A percentile compares a stretch with the other conserved stretches of the same genome.
Evolutionary conservation across 805 yeast genomes (phyloP).

Genomic region (Lachancea lanzarotensis): DNA sequence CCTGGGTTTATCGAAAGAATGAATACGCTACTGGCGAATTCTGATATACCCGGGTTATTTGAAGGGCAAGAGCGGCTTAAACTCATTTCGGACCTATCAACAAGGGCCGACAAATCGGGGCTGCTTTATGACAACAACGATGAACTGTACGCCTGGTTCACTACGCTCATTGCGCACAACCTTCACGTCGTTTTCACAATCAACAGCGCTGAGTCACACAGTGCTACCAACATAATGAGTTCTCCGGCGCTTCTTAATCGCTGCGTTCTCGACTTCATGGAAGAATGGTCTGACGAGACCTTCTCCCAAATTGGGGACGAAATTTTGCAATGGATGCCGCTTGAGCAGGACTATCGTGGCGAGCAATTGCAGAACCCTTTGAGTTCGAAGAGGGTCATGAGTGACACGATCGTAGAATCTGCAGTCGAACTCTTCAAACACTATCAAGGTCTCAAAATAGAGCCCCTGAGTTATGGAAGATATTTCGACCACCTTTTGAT

Average conservation of each 20-base stretch:
- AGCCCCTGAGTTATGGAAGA: slow-evolving; percentile 42
- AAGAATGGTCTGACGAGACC: slow-evolving; percentile 61
- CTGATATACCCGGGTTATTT: slow-evolving; percentile 86
- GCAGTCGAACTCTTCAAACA: slow-evolving; percentile 42
- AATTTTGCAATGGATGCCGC: slow-evolving; percentile 41
- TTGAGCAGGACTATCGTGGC: slow-evolving; percentile 33
- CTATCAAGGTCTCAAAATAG: not conserved
- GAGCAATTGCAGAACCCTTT: slow-evolving; percentile 24
- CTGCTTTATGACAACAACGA: slow-evolving; percentile 56
- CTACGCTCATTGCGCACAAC: slow-evolving; percentile 55
- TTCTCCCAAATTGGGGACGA: slow-evolving; percentile 44
- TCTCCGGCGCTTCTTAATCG: slow-evolving; percentile 89
- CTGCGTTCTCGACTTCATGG: slow-evolving; percentile 86
- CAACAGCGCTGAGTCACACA: slow-evolving; percentile 40
- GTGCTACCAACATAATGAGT: slow-evolving; percentile 44
- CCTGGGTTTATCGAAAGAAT: slow-evolving; percentile 80
- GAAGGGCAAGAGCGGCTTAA: slow-evolving; percentile 59
- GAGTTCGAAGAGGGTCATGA: not conserved
- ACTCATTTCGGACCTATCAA: slow-evolving; percentile 49
- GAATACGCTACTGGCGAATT: slow-evolving; percentile 89
- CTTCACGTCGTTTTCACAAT: slow-evolving; percentile 80
- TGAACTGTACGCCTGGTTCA: slow-evolving; percentile 73
- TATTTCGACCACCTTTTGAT: slow-evolving; percentile 45
- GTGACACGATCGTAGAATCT: slow-evolving; percentile 36
- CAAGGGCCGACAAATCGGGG: slow-evolving; percentile 55